Conservation (phyloP, 257 asterid species). For the Ilex aquifolium region DNA sequence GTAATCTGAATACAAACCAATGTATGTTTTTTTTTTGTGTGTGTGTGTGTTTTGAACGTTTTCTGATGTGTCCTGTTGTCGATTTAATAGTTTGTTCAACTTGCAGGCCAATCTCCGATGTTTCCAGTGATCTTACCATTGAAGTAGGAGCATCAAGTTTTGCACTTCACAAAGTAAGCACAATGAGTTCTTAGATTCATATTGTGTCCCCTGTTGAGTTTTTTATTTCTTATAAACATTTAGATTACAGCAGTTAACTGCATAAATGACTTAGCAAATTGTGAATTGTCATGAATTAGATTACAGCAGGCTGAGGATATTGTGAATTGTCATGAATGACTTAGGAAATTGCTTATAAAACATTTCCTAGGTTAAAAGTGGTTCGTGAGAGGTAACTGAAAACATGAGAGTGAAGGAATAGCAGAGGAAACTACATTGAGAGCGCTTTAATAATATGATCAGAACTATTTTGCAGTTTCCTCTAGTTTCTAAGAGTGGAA, state of each 20-base stretch:
- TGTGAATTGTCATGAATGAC: too few relatives aligned
- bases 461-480: constrained; percentile 55
- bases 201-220: background rate
- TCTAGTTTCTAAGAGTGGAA: constrained; percentile 79
- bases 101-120: constrained; percentile 96
- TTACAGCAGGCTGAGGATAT: too few relatives aligned
- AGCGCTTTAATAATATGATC: background rate
- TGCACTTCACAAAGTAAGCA: constrained; percentile 85
- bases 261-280: too few relatives aligned
- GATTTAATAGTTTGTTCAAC: constrained; percentile 1
- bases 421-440: background rate
- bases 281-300: too few relatives aligned
- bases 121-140: constrained; percentile 86
- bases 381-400: too few relatives aligned
- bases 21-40: constrained; percentile 10
- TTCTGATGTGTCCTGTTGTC: background rate
- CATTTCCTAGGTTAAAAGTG: too few relatives aligned
- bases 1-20: background rate
- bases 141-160: constrained; percentile 75
- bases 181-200: background rate
- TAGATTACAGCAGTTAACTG: background rate
- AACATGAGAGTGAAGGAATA: too few relatives aligned
- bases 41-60: background rate
- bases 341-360: too few relatives aligned
- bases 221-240: too few relatives aligned